phyloP scores from a whole-genome alignment of 1,284 basidiomycete species.

The Leccinum subspadiceum region DNA sequence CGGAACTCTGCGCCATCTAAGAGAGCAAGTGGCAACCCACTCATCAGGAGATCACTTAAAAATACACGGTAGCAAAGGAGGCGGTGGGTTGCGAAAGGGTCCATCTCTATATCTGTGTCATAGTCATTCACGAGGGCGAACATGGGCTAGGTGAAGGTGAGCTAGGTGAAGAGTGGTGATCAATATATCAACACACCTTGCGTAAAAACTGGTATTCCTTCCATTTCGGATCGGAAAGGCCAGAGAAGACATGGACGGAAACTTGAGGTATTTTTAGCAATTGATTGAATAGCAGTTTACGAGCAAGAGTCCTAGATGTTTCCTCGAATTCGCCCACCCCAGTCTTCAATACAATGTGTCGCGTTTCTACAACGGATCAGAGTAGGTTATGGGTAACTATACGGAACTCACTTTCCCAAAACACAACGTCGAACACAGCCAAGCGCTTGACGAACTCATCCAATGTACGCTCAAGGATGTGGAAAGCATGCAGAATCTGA shows the following conservation, averaged over 20 bases:
- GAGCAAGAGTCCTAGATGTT: constrained; percentile 50
- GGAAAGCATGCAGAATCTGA: constrained; percentile 61
- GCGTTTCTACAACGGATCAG: constrained; percentile 35
- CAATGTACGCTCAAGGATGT: constrained; percentile 51
- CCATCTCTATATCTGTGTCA: constrained; percentile 27
- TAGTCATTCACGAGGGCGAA: constrained; percentile 61
- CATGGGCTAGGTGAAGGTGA: constrained; percentile 52
- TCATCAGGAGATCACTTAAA: constrained; percentile 45
- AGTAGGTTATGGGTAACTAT: not conserved
- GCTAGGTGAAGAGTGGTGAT: not conserved
- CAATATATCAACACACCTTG: constrained; percentile 35
- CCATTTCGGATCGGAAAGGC: constrained; percentile 50
- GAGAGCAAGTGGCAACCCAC: constrained; percentile 50
- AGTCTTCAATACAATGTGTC: constrained; percentile 41
- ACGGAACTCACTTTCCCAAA: constrained; percentile 50
- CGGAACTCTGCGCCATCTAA: constrained; percentile 54
- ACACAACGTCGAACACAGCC: constrained; percentile 62
- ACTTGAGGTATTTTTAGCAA: constrained; percentile 39
- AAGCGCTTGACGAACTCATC: constrained; percentile 47
- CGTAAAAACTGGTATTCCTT: constrained; percentile 39
- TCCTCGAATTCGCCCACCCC: constrained; percentile 37
- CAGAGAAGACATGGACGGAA: constrained; percentile 44
- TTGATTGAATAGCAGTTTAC: constrained; percentile 51
- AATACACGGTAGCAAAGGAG: constrained; percentile 49
- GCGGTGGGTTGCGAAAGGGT: constrained; percentile 28